phyloP scores from a whole-genome alignment of 495 filamentous ascomycete genomes.

The Lindgomyces ingoldianus region DNA sequence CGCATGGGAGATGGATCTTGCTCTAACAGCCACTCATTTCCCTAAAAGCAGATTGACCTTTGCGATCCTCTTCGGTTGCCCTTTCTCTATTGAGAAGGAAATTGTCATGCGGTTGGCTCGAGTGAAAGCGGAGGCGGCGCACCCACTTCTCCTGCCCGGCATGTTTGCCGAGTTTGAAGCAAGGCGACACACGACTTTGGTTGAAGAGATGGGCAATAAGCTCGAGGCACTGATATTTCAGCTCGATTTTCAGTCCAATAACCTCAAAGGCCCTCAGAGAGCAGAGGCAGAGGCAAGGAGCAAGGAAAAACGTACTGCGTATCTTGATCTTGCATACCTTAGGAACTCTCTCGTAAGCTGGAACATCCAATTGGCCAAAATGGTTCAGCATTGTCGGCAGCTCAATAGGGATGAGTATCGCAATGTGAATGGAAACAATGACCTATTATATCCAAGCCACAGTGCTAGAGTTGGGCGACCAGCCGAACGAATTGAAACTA shows the following conservation, averaged over 20 bases:
- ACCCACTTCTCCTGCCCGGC: slow-evolving; percentile 40
- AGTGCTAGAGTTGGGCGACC: background rate
- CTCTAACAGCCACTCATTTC: slow-evolving; percentile 41
- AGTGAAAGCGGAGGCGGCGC: slow-evolving; percentile 26
- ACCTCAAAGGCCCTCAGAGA: background rate
- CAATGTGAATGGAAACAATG: background rate
- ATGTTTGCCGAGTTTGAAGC: slow-evolving; percentile 43
- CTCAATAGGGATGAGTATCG: background rate
- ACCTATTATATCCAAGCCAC: background rate
- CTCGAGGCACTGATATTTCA: slow-evolving; percentile 37
- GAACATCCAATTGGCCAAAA: slow-evolving; percentile 38
- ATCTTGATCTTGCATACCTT: slow-evolving; percentile 38
- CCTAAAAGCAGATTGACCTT: slow-evolving; percentile 6
- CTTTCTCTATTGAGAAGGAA: background rate
- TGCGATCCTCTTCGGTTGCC: background rate
- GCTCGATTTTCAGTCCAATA: slow-evolving; percentile 25
- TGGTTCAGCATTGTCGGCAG: slow-evolving; percentile 28
- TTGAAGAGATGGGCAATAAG: slow-evolving; percentile 37
- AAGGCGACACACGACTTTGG: slow-evolving; percentile 26
- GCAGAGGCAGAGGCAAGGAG: background rate
- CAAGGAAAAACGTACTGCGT: slow-evolving; percentile 33
- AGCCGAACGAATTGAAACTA: background rate
- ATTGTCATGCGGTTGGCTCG: slow-evolving; percentile 12
- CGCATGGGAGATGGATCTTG: slow-evolving; percentile 42
- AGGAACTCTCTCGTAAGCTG: slow-evolving; percentile 37